Percentiles rank a stretch among this genome's conserved stretches.
Evolutionary conservation across 257 asterid genomes (phyloP).

Genomic region (Capsicum chinense): DNA sequence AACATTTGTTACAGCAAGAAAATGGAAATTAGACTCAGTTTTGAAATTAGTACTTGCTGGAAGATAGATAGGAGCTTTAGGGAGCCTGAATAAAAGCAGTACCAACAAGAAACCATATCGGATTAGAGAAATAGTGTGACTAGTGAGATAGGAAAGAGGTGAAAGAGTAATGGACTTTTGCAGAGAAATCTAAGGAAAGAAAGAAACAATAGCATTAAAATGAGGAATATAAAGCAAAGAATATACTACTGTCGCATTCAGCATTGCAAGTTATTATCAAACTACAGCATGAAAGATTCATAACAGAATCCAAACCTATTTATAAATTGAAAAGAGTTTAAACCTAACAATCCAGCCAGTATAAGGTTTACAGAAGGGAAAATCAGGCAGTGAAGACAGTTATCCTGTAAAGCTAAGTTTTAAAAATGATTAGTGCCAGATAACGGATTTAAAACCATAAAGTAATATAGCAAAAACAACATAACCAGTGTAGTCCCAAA

Average conservation of each 20-base stretch:
- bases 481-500: background rate
- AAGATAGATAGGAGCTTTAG: background rate
- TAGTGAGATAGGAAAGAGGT: conserved; percentile 19
- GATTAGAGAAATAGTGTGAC: background rate
- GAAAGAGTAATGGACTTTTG: background rate
- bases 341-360: background rate
- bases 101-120: conserved; percentile 8
- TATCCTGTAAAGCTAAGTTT: background rate
- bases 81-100: background rate
- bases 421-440: background rate
- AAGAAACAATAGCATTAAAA: background rate
- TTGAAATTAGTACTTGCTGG: background rate
- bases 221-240: background rate
- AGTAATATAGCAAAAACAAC: background rate
- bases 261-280: too few relatives aligned
- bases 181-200: background rate
- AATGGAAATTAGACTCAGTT: background rate
- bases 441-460: background rate
- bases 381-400: background rate
- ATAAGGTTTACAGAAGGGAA: background rate
- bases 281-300: background rate
- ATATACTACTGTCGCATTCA: too few relatives aligned
- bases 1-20: background rate
- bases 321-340: background rate
- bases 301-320: background rate